Percentiles rank a stretch among this genome's conserved stretches.
These are phyloP conservation scores for Pythium pyrilobum DNA, from an alignment of 352 stramenopile species.

Conservation along the genomic window DNA sequence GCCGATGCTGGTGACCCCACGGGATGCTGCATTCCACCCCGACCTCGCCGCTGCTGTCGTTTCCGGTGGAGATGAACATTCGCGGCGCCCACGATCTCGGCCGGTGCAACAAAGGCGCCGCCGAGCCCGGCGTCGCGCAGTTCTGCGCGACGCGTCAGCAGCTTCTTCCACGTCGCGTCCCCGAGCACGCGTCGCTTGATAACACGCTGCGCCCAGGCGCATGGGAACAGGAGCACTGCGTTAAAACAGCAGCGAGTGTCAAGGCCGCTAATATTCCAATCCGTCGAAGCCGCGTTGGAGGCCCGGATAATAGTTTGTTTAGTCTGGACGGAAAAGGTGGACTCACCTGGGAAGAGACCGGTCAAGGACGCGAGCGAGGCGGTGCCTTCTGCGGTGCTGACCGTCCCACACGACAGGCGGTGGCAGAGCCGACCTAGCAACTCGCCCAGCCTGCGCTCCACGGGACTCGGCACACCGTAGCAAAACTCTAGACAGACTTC, in stretches of 20 bases:
- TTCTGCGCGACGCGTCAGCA: conserved; percentile 32
- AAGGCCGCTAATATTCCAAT: no score
- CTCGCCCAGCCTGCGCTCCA: conserved; percentile 4
- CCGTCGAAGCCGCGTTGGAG: no score
- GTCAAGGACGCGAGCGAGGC: conserved; percentile 34
- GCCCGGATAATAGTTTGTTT: not conserved
- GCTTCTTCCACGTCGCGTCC: conserved; percentile 34
- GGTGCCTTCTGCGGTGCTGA: no score
- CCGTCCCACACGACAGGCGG: no score
- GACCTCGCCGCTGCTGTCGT: not conserved
- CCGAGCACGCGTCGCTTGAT: conserved; percentile 43
- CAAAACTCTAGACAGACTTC: conserved; percentile 38
- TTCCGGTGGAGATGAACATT: conserved; percentile 20
- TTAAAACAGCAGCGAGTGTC: not conserved
- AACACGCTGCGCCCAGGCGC: conserved; percentile 49
- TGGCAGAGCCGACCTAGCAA: conserved; percentile 8
- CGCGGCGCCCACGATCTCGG: conserved; percentile 34
- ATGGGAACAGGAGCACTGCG: conserved; percentile 61
- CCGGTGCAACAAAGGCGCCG: conserved; percentile 25
- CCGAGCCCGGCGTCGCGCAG: conserved; percentile 23
- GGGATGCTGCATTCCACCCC: not conserved
- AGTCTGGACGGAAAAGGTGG: not conserved
- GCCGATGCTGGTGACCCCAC: not conserved
- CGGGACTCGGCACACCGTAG: conserved; percentile 25
- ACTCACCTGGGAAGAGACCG: conserved; percentile 48